Conservation (phyloP, 2,329 filamentous ascomycete genomes). For the Emmonsiellopsis sp. region DNA sequence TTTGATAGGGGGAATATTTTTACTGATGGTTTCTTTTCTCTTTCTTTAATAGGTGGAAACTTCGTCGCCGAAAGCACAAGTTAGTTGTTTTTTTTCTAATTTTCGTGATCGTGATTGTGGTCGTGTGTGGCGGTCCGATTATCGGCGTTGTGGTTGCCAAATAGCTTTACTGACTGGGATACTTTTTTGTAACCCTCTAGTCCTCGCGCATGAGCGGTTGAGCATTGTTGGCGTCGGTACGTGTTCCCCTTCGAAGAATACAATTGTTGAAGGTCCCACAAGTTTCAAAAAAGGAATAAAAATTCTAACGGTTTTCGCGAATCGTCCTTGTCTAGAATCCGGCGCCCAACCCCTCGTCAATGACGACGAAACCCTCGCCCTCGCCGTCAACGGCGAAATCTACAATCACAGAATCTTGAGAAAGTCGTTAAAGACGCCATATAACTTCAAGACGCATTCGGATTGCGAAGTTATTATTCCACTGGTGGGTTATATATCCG, state of each 20-base stretch:
- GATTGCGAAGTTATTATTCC: conserved; percentile 99
- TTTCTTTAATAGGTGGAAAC: conserved; percentile 61
- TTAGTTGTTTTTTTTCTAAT: conserved; percentile 38
- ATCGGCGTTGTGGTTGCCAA: not conserved
- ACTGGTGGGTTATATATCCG: conserved; percentile 52
- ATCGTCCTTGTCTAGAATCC: conserved; percentile 53
- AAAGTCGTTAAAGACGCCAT: conserved; percentile 72
- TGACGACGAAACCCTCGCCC: conserved; percentile 74
- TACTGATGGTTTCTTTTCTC: not conserved
- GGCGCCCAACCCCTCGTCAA: conserved; percentile 94
- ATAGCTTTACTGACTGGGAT: conserved; percentile 15
- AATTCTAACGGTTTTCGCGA: conserved; percentile 4
- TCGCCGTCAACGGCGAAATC: conserved; percentile 98
- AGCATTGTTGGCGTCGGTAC: conserved; percentile 94
- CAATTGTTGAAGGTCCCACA: not conserved
- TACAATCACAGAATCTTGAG: conserved; percentile 97
- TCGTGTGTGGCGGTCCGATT: not conserved
- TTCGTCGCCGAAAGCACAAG: conserved; percentile 84
- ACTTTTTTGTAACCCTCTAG: conserved; percentile 34
- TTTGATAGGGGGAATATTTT: not conserved
- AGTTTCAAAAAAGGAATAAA: not conserved
- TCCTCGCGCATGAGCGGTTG: conserved; percentile 93
- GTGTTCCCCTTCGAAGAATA: conserved; percentile 19
- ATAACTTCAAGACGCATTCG: conserved; percentile 97
- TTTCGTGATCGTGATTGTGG: not conserved